Percentiles rank a stretch among this genome's conserved stretches.
phyloP scores from a whole-genome alignment of 257 asterid genomes.

The Petunia secreta region DNA sequence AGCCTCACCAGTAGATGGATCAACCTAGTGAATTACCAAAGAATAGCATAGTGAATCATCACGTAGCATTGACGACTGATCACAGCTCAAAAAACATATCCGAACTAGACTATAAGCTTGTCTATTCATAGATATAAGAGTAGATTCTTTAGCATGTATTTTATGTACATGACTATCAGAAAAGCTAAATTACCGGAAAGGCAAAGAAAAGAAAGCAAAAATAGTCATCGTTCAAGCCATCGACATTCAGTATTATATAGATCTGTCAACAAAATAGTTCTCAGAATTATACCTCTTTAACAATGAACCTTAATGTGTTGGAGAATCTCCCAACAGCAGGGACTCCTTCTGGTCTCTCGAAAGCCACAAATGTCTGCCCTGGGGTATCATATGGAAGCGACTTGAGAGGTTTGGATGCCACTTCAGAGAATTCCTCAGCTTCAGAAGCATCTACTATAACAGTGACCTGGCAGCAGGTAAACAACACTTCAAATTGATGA shows the following conservation, averaged over 20 bases:
- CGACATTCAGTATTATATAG: neutral
- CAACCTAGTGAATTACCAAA: slow-evolving; percentile 59
- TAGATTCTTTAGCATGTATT: neutral
- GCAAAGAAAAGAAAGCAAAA: neutral
- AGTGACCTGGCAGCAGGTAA: slow-evolving; percentile 60
- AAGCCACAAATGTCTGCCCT: slow-evolving; percentile 89
- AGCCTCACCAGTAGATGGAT: slow-evolving; percentile 91
- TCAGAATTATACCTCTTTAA: slow-evolving; percentile 74
- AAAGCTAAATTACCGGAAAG: neutral
- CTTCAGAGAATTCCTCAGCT: slow-evolving; percentile 93
- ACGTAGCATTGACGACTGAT: neutral
- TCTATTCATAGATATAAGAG: neutral
- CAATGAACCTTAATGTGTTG: slow-evolving; percentile 77
- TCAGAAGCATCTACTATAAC: slow-evolving; percentile 97
- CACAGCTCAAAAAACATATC: slow-evolving; percentile 11
- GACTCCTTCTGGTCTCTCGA: slow-evolving; percentile 92
- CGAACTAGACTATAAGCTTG: neutral
- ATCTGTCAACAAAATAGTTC: neutral
- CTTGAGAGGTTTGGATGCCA: slow-evolving; percentile 74
- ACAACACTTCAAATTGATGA: slow-evolving; percentile 27
- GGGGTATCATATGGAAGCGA: slow-evolving; percentile 93
- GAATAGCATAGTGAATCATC: neutral
- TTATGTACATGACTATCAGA: neutral
- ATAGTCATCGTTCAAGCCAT: slow-evolving; percentile 21
- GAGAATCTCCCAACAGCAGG: slow-evolving; percentile 94